Conservation (phyloP, 1,139 yeast species). For the Eremothecium cymbalariae region DNA sequence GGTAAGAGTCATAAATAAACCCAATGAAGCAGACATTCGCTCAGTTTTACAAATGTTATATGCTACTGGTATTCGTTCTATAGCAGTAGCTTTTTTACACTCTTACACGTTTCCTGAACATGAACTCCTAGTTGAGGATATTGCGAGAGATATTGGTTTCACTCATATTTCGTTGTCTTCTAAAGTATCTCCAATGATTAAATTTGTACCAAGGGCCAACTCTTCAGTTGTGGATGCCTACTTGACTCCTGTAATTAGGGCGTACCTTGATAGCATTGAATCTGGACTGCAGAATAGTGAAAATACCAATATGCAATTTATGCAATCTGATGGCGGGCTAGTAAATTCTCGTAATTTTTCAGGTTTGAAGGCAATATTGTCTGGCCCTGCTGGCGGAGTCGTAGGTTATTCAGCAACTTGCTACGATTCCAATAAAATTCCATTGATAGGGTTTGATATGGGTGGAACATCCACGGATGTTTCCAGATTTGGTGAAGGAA, state of each 20-base stretch:
- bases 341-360: constrained; percentile 43
- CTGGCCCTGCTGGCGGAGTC: constrained; percentile 61
- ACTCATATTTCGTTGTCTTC: constrained; percentile 56
- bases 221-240: constrained; percentile 73
- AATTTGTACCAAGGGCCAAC: constrained; percentile 61
- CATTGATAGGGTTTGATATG: constrained; percentile 53
- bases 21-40: constrained; percentile 38
- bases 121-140: constrained; percentile 47
- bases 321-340: constrained; percentile 58
- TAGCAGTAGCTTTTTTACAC: constrained; percentile 63
- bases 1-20: constrained; percentile 45
- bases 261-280: constrained; percentile 53
- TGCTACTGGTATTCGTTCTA: constrained; percentile 49
- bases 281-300: constrained; percentile 49
- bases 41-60: constrained; percentile 38
- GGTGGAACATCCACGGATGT: constrained; percentile 60
- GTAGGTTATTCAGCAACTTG: constrained; percentile 50
- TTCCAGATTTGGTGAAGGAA: constrained; percentile 39
- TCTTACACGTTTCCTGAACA: constrained; percentile 64
- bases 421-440: constrained; percentile 37
- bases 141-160: constrained; percentile 56
- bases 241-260: constrained; percentile 61
- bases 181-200: constrained; percentile 64
- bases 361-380: constrained; percentile 46
- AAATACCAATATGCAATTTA: constrained; percentile 39